A percentile compares a stretch with the other conserved stretches of the same genome.
phyloP scores from a whole-genome alignment of 352 stramenopile species.

The Globisporangium takayamanum region DNA sequence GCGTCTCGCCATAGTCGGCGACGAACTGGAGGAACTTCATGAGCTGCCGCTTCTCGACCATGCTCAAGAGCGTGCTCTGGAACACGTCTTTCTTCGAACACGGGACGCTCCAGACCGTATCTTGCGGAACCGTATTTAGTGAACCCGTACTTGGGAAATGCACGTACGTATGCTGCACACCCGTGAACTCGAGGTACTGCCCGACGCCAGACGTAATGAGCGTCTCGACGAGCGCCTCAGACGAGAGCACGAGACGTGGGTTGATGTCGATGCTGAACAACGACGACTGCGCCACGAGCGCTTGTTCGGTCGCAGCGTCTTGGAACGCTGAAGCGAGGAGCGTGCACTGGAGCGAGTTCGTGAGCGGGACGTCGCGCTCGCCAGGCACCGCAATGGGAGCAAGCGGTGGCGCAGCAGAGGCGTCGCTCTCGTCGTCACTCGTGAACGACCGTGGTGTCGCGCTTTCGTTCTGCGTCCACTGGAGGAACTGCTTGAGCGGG shows the following conservation, averaged over 20 bases:
- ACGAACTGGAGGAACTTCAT: conserved; percentile 91
- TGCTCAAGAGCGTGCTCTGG: conserved; percentile 72
- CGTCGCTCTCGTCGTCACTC: conserved; percentile 22
- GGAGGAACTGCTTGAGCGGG: conserved; percentile 44
- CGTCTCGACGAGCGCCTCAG: conserved; percentile 70
- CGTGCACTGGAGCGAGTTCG: conserved; percentile 38
- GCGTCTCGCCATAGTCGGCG: conserved; percentile 75
- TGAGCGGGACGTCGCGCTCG: conserved; percentile 27
- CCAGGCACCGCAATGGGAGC: not conserved
- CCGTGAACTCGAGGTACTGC: conserved; percentile 86
- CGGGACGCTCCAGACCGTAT: conserved; percentile 72
- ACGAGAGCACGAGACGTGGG: conserved; percentile 74
- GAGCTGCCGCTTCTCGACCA: conserved; percentile 84
- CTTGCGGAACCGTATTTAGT: conserved; percentile 7
- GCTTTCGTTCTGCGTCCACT: conserved; percentile 48
- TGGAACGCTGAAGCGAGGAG: conserved; percentile 36
- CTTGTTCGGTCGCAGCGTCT: conserved; percentile 25
- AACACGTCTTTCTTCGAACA: conserved; percentile 90
- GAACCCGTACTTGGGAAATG: conserved; percentile 25
- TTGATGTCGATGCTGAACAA: conserved; percentile 74
- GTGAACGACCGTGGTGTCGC: conserved; percentile 26
- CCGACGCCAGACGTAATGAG: conserved; percentile 82
- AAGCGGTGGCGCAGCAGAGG: not conserved
- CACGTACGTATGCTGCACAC: conserved; percentile 80
- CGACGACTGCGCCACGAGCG: conserved; percentile 40